Base-by-base conservation (phyloP, 2,329 filamentous ascomycete species). In the Exophiala oligosperma region DNA sequence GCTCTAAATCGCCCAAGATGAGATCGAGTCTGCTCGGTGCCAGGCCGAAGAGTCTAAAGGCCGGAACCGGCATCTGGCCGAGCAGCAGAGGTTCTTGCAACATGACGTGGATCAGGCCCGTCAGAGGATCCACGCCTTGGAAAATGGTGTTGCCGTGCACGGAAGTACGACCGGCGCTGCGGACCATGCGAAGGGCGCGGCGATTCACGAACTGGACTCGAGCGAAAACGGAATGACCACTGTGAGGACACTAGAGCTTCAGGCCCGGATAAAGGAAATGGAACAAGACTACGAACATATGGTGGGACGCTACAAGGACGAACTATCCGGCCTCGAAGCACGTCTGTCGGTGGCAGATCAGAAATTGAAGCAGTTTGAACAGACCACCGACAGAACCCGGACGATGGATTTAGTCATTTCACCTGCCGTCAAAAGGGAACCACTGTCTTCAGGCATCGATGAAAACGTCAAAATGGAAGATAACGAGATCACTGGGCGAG, bases 201-300 rank as follows among this genome's bases (percentile, higher is more conserved):
- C 28, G 51, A 53, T 53, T 29, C 51, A 53, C 51, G 41, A 53
- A 53, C 41, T 53, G 51, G 51, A 47, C 46, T 53, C 51, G 24
- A 53, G 26, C 41, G 37, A 53, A 35, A 53, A 53, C 17, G 51
- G 38, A 53, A 53, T 53, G 38, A 47, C n/a, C 37, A 53, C 51
- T 5, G 51, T 29, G 35, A 46, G 26, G 26, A 21, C 26, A 12
- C 28, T 53, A 38, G 51, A 53, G 38, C 51, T 53, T 47, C 51
- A 47, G 21, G 51, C 38, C 41, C 46, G 23, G 51, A 53, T 29
- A 47, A 47, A 47, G 38, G 51, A 53, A 29, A 53, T 53, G 51
- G 51, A 53, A 46, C 12, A 35, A 46, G 35, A 53, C 9, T 26
- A 53, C 35, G 51, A 47, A 21, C 11, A 44, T 29, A 26, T n/a